phyloP scores from a whole-genome alignment of 805 yeast species.

The Metschnikowia gelsemii region DNA sequence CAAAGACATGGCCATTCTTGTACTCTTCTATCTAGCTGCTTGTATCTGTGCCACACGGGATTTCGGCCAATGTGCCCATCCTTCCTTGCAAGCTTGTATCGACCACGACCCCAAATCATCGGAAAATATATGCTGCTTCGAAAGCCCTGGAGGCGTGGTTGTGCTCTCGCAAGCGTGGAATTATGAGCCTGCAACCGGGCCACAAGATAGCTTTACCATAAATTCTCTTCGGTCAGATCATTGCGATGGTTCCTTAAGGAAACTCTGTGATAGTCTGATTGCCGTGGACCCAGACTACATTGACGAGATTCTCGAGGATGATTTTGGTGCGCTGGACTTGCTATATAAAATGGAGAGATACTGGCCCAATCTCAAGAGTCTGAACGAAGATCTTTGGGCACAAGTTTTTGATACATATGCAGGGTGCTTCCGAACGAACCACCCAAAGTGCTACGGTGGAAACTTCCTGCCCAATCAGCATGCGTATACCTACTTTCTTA shows the following conservation, averaged over 20 bases:
- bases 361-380: constrained; percentile 34
- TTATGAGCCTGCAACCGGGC: constrained; percentile 31
- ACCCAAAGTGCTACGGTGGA: constrained; percentile 36
- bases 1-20: no score
- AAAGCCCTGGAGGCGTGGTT: constrained; percentile 37
- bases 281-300: constrained; percentile 26
- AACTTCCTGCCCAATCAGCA: constrained; percentile 22
- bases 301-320: constrained; percentile 26
- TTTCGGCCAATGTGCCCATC: no score
- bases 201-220: constrained; percentile 35
- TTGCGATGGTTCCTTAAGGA: constrained; percentile 39
- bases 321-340: constrained; percentile 27
- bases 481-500: constrained; percentile 30
- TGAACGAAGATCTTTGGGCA: constrained; percentile 36
- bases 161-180: constrained; percentile 44
- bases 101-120: no score
- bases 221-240: constrained; percentile 45
- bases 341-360: constrained; percentile 22
- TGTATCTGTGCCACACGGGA: no score
- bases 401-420: constrained; percentile 46
- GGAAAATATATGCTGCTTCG: constrained; percentile 37
- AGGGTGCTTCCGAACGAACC: constrained; percentile 39
- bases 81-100: no score
- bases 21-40: no score
- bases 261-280: constrained; percentile 32